Evolutionary conservation across 352 stramenopile species (phyloP), one percentile per base, ranked within the genome.

Genomic region (Phytophthora colocasiae): DNA sequence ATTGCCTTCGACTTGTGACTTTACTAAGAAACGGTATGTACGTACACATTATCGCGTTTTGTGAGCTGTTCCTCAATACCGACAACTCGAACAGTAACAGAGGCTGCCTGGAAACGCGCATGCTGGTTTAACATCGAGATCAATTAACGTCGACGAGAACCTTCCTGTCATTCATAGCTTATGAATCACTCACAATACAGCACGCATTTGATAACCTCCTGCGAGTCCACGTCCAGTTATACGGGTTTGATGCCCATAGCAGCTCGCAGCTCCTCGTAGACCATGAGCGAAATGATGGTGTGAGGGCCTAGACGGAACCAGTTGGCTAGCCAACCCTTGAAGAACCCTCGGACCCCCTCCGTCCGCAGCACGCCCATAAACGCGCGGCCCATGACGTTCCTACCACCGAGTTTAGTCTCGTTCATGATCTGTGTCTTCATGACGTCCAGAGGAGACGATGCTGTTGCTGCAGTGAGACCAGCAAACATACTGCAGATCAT

Each of bases 381-480:
- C 34, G 76, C 78, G 45, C 75, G 72, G n/a, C 81, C 73, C 62
- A 90, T 63, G 45, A 87, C 58, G 47, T 75, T 72, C 53, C 63
- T 74, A 27, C 69, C 69, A 29, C 71, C 72, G 22, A 65, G 53
- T 27, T 66, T 73, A 34, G 66, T 75, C 50, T 89, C 80, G 70
- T 92, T 89, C 86, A 93, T 93, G 68, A 96, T 89, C 64, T 92
- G 87, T 19, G 82, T 93, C 80, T 96, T 96, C 72, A 93, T 82
- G 24, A 91, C 85, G 70, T 96, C 87, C 17, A 92, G 57, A 11
- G 87, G 87, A 6, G 85, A 91, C 24, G 87, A 93, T 15, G 80
- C 74, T 11, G 79, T 89, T 3, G 83, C 85, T 0, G 84, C 79
- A 45, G 84, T 80, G 29, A 96, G 83, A 5, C 87, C 87, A 3